Evolutionary conservation across 2,329 filamentous ascomycete species (phyloP).

Genomic region (Pseudocercospora pini-densiflorae): DNA sequence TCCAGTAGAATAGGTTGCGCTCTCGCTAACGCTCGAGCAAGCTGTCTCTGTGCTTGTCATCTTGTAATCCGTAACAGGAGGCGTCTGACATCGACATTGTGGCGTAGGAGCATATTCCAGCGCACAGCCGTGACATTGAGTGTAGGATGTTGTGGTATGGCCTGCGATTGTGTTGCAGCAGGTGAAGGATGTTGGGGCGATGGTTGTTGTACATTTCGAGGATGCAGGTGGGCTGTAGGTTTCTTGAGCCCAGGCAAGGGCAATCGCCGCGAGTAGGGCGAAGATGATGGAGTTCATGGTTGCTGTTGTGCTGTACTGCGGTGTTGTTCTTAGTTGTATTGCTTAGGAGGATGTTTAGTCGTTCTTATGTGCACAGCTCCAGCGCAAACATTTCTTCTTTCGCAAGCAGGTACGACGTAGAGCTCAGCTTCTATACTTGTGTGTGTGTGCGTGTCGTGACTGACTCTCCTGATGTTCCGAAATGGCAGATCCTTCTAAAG

Average conservation of each 20-base stretch:
- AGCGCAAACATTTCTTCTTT: not conserved
- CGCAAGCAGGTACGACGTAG: not conserved
- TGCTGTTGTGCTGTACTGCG: not conserved
- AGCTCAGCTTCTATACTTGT: not conserved
- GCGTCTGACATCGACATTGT: constrained; percentile 14
- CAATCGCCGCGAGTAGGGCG: no score
- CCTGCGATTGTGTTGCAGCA: constrained; percentile 23
- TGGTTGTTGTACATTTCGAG: constrained; percentile 17
- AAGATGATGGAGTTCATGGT: not conserved
- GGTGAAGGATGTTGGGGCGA: constrained; percentile 22
- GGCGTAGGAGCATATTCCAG: constrained; percentile 16
- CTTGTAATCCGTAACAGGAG: constrained; percentile 8
- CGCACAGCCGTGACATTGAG: constrained; percentile 17
- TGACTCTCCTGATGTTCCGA: not conserved
- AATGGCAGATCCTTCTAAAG: not conserved
- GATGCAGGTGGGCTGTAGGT: not conserved
- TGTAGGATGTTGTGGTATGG: constrained; percentile 18
- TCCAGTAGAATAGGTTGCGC: no score
- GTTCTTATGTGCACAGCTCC: not conserved
- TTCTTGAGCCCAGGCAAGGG: not conserved
- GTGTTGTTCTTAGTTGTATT: not conserved
- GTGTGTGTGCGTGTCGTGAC: constrained; percentile 2
- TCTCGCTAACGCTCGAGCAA: constrained; percentile 10
- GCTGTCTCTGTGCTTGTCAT: constrained; percentile 20
- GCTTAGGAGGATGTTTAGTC: not conserved